These are phyloP conservation scores for Pelargonium fulgidum DNA, from an alignment of 441 rosid species.

Conservation along the genomic window DNA sequence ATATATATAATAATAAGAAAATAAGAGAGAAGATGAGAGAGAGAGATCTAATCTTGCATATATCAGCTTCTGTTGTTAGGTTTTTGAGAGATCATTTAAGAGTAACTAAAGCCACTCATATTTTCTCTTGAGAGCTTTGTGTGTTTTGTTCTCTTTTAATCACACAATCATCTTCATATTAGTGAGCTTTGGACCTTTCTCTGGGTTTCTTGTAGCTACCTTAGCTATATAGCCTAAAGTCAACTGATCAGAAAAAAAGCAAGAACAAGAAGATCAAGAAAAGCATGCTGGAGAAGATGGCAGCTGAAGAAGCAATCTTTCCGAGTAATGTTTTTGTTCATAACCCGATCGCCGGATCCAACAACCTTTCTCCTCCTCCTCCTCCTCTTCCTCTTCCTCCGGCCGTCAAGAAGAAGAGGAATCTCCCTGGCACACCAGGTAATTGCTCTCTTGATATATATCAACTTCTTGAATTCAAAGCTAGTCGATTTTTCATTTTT, in stretches of 20 bases:
- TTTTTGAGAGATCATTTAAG: conserved; percentile 13
- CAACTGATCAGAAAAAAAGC: not conserved
- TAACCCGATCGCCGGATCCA: conserved; percentile 38
- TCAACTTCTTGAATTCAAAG: too few species aligned
- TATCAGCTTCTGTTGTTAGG: conserved; percentile 36
- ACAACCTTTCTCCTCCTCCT: conserved; percentile 20
- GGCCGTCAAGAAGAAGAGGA: conserved; percentile 37
- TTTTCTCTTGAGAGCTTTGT: too few species aligned
- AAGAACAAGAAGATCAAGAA: not conserved
- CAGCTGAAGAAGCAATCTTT: conserved; percentile 33
- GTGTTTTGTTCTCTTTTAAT: conserved; percentile 25
- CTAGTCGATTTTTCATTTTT: too few species aligned
- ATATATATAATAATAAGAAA: not conserved
- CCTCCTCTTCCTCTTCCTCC: too few species aligned
- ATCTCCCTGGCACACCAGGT: conserved; percentile 61
- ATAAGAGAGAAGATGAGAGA: conserved; percentile 19
- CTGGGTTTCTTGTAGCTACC: not conserved
- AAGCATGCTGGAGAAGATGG: conserved; percentile 30
- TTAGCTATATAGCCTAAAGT: not conserved
- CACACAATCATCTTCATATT: conserved; percentile 3
- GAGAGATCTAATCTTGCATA: conserved; percentile 29
- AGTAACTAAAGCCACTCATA: too few species aligned
- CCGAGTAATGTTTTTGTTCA: conserved; percentile 30
- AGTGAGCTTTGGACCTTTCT: conserved; percentile 6
- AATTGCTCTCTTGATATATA: conserved; percentile 6